Evolutionary conservation across 805 yeast genomes (phyloP), one percentile per base, ranked within the genome.

Genomic region (Blastobotrys attinorum): DNA sequence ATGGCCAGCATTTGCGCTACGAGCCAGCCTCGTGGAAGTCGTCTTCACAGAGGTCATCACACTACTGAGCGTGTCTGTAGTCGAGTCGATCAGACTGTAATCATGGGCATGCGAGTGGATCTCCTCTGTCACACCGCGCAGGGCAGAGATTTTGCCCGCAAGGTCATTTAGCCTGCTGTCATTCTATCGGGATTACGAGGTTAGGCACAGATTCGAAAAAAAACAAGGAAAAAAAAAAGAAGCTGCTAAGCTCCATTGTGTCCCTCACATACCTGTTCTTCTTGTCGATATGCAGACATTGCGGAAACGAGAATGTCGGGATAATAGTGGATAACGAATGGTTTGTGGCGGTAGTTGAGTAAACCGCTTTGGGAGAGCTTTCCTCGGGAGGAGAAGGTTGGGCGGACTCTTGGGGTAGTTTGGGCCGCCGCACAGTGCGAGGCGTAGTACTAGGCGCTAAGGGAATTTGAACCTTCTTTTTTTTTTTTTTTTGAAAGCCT

Each of bases 61-160:
- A 10, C 67, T 55, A 45, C 71, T 64, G 60, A 82, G 69, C n/a
- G 78, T 70, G 45, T 73, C 72, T 31, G 75, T 70, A n/a, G 70
- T 63, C 4, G 63, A 50, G 43, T 68, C 72, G 17, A 69, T 59
- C 17, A 65, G 45, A 27, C 62, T 58, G 42, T 58, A 59, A 47
- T 77, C 78, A 16, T 71, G 67, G 1, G 90, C 83, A 51, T 78
- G 81, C 43, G 66, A 63, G 52, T 81, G 76, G 31, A 83, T 79
- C 47, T 83, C 90, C 49, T 75, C 74, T 42, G 86, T 82, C 21
- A 83, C 76, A 44, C 69, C 68, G 47, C 84, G 72, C 52, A 83
- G 73, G 1, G 79, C 70, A 1, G 85, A 72, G 31, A 83, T 66
- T 58, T 83, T 83, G 41, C 72, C 69, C 2, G 89, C 84, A 18